Percentiles rank a stretch among this genome's conserved stretches.
These are phyloP conservation scores for Haematococcus lacustris DNA, from an alignment of 139 green algal genomes.

Conservation along the genomic window DNA sequence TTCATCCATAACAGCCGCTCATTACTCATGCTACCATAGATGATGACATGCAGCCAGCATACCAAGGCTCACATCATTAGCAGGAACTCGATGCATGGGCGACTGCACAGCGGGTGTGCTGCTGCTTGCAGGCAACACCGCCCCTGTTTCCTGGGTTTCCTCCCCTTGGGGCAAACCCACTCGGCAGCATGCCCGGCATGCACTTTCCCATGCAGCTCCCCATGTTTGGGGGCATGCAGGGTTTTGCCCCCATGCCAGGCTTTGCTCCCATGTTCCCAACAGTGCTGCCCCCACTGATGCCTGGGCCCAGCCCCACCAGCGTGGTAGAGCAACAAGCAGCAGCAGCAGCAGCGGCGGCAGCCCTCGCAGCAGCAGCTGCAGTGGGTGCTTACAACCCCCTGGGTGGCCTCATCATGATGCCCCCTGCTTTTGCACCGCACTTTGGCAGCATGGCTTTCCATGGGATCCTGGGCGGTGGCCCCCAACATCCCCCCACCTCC, in stretches of 20 bases:
- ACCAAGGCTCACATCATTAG: background rate
- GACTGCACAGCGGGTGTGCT: background rate
- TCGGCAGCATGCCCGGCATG: background rate
- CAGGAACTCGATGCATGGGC: background rate
- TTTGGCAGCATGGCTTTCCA: no score
- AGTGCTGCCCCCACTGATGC: background rate
- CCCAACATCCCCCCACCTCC: no score
- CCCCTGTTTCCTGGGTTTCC: no score
- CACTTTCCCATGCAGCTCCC: background rate
- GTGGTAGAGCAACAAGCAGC: slow-evolving; percentile 9
- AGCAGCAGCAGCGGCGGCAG: slow-evolving; percentile 6
- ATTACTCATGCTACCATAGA: no score
- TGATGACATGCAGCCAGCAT: no score
- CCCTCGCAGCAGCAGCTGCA: slow-evolving; percentile 6
- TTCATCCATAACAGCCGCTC: no score
- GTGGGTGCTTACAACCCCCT: slow-evolving; percentile 11
- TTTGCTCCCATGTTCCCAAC: slow-evolving; percentile 1
- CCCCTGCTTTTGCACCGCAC: no score
- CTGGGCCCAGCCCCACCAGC: background rate
- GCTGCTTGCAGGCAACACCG: background rate
- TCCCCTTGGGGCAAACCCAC: no score
- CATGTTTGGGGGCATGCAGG: background rate
- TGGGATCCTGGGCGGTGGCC: no score
- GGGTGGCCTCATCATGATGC: slow-evolving; percentile 1
- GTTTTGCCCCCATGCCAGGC: background rate